Evolutionary conservation across 2,329 filamentous ascomycete species (phyloP), one percentile per base, ranked within the genome.

Genomic region (Nemania bipapillata): DNA sequence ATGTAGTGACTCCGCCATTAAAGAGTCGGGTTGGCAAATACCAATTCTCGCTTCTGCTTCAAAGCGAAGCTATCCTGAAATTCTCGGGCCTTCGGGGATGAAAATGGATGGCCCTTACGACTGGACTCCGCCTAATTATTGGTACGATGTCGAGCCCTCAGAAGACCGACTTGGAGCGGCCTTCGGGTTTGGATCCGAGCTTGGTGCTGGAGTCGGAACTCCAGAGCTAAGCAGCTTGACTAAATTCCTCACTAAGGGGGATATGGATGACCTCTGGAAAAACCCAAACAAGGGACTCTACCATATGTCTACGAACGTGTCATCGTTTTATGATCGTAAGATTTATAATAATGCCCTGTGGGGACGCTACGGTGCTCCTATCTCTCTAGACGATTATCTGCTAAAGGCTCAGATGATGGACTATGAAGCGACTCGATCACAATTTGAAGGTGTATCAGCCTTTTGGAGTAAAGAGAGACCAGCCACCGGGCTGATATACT

Each of bases 71-170:
- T 87, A 81, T 62, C 85, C 88, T 0, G 70, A 81, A 8, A 75
- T 80, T 1, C 80, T 90, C 0, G 86, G 86, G 0, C 85, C 86
- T 0, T 85, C 85, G 0, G 88, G 88, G 0, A 86, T 91, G 84
- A 90, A 89, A 73, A 91, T 91, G 88, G 83, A 86, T 0, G 89
- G 89, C 0, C 89, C 89, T 0, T 91, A 91, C 71, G 89, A 90
- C 73, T 91, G 87, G 87, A 86, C 89, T 0, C 86, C 89, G 0
- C 88, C 88, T 0, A 88, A 86, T 70, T 90, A 90, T 77, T 91
- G 87, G 88, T 89, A 86, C 69, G 83, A 85, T 53, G 77, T 74
- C 5, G 77, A 81, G 20, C 77, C 79, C 1, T 75, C 76, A 1
- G 74, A 74, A 56, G 76, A 82, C 64, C 77, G 83, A 55, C 73